Conservation (phyloP, 2,329 filamentous ascomycete genomes). For the Trichoderma koningiopsis region DNA sequence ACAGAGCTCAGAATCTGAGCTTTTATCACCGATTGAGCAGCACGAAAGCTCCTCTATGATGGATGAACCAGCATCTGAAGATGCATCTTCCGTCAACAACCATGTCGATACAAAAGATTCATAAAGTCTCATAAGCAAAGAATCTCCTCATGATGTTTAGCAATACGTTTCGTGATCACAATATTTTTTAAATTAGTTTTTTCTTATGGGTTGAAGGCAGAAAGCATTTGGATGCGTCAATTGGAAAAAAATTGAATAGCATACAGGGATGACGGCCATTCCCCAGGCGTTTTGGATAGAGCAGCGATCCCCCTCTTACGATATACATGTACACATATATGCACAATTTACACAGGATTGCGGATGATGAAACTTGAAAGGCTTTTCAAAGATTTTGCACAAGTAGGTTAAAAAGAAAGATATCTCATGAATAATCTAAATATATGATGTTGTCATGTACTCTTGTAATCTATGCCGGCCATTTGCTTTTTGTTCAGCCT, state of each 20-base stretch:
- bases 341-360: background rate
- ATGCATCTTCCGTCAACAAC: background rate
- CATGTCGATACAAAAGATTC: background rate
- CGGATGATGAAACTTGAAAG: background rate
- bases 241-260: background rate
- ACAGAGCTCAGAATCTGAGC: background rate
- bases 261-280: background rate
- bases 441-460: background rate
- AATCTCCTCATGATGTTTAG: background rate
- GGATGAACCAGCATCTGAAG: background rate
- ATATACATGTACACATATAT: background rate
- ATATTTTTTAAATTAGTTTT: background rate
- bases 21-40: background rate
- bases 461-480: background rate
- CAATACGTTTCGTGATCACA: background rate
- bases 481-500: background rate
- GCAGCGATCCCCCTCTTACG: conserved; percentile 14
- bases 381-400: background rate
- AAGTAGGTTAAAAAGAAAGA: background rate
- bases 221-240: background rate
- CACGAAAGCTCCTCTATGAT: background rate
- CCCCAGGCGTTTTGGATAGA: conserved; percentile 3
- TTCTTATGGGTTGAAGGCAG: no score
- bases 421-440: background rate
- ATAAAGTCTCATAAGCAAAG: background rate